A percentile compares a stretch with the other conserved stretches of the same genome.
These are phyloP conservation scores for Anaeromyces robustus DNA, from an alignment of 192 early-diverging fungal genomes.

Conservation along the genomic window DNA sequence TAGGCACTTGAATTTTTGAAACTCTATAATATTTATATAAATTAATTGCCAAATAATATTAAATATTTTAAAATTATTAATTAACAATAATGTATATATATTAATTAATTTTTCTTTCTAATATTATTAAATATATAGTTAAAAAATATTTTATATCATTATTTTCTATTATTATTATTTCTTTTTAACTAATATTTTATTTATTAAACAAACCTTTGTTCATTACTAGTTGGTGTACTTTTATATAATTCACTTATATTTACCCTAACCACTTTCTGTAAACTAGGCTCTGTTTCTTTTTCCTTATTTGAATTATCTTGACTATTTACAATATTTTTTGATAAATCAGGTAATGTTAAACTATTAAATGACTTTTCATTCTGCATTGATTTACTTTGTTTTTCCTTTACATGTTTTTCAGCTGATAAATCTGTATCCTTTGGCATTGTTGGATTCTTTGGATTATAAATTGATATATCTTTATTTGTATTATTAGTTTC, in stretches of 20 bases:
- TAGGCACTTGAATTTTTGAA: background rate
- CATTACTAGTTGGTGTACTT: background rate
- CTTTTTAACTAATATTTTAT: no score
- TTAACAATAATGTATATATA: no score
- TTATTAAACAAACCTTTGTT: background rate
- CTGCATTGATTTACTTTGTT: background rate
- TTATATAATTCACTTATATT: background rate
- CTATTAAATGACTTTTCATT: background rate
- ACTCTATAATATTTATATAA: background rate
- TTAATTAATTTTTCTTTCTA: no score
- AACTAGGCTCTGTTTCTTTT: background rate
- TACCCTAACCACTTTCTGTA: background rate
- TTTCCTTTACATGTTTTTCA: background rate
- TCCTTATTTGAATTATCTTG: background rate
- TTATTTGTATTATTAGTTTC: no score
- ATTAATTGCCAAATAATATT: no score
- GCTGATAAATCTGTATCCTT: background rate
- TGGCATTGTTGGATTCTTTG: background rate
- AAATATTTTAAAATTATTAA: no score
- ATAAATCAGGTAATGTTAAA: background rate
- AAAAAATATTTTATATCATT: no score
- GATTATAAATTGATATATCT: no score
- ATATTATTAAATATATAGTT: no score
- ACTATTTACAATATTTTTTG: background rate
- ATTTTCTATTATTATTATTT: no score